Conservation (phyloP, 2,329 filamentous ascomycete species). For the Aspergillus brunneoviolaceus region DNA sequence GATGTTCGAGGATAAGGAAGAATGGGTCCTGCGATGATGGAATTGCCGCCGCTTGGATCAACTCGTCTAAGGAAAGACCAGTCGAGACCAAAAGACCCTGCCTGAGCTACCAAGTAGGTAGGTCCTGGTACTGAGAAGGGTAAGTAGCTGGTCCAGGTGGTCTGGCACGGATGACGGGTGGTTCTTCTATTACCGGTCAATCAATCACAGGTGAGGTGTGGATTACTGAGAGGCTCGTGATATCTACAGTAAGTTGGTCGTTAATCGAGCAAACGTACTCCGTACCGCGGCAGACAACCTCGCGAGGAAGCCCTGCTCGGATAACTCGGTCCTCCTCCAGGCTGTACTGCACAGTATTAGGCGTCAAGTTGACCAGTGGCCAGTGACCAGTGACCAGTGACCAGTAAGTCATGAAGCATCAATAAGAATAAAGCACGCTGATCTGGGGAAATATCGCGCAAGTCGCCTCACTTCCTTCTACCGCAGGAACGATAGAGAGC, state of each 20-base stretch:
- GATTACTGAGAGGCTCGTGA: background rate
- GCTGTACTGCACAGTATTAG: no score
- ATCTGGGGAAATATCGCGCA: slow-evolving; percentile 6
- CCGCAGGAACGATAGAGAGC: background rate
- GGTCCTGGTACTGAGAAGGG: background rate
- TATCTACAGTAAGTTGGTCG: background rate
- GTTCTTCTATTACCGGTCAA: no score
- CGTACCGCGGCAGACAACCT: background rate
- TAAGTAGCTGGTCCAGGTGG: background rate
- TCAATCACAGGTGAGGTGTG: background rate
- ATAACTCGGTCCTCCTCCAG: background rate
- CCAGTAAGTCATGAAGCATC: background rate
- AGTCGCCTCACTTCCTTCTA: slow-evolving; percentile 2
- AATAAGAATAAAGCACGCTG: background rate
- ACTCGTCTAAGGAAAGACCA: background rate
- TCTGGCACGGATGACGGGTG: background rate
- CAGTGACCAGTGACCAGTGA: no score
- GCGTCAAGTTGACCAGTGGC: no score
- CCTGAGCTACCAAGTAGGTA: background rate
- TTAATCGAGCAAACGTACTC: background rate
- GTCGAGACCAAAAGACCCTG: background rate
- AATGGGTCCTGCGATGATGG: background rate
- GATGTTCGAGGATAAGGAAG: background rate
- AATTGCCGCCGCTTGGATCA: background rate
- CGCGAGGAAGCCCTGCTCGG: background rate